phyloP scores from a whole-genome alignment of 768 basidiomycete species.

The Pleurotus djamor region DNA sequence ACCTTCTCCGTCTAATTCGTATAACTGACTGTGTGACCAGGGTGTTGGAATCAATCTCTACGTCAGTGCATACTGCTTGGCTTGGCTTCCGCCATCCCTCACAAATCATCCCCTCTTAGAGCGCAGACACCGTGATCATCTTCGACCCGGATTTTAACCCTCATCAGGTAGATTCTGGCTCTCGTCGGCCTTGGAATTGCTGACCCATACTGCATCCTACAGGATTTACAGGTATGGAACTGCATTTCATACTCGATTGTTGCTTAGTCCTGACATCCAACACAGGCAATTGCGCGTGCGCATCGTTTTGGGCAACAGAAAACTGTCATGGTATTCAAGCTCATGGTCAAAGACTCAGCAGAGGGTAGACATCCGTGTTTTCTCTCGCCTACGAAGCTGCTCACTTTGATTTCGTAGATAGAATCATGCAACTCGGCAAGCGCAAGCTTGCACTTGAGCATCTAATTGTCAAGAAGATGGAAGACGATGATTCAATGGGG shows the following conservation, averaged over 20 bases:
- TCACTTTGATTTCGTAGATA: slow-evolving; percentile 48
- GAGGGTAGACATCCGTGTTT: slow-evolving; percentile 51
- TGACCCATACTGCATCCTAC: not conserved
- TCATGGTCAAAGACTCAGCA: slow-evolving; percentile 94
- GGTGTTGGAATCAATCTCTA: slow-evolving; percentile 90
- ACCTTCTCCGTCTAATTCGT: too few species aligned
- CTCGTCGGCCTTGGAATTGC: not conserved
- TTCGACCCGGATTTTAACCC: slow-evolving; percentile 99
- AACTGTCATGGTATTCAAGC: slow-evolving; percentile 91
- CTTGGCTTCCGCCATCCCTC: slow-evolving; percentile 14
- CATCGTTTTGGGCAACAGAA: slow-evolving; percentile 96
- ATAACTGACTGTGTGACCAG: slow-evolving; percentile 19
- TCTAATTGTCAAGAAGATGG: slow-evolving; percentile 95
- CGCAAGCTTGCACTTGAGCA: slow-evolving; percentile 95
- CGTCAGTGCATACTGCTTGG: slow-evolving; percentile 21
- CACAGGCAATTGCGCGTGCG: slow-evolving; percentile 90
- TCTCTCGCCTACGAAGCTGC: not conserved
- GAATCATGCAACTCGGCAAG: slow-evolving; percentile 91
- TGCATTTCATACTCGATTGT: not conserved
- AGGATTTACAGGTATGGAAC: slow-evolving; percentile 84
- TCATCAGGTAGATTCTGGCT: slow-evolving; percentile 64
- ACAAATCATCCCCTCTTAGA: slow-evolving; percentile 32
- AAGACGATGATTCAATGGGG: slow-evolving; percentile 67
- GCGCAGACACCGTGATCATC: slow-evolving; percentile 91
- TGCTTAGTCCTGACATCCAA: slow-evolving; percentile 6